Evolutionary conservation across 1,284 basidiomycete species (phyloP).

Genomic region (Termitomyces sp.): DNA sequence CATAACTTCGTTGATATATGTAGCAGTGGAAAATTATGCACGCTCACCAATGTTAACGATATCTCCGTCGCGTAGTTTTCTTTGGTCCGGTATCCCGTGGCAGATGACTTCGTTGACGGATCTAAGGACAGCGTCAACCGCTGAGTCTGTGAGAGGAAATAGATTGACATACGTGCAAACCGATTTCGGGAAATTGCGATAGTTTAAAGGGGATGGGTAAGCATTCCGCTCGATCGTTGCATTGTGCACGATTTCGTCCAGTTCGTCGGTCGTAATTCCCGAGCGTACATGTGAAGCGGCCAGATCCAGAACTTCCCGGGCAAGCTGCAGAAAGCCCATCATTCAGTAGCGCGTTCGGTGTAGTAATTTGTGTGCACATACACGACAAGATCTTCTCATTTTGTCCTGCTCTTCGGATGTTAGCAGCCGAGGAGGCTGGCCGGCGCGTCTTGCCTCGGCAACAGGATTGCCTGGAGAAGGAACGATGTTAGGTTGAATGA

Average conservation of each 20-base stretch:
- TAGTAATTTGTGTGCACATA: slow-evolving; percentile 30
- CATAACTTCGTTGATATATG: slow-evolving; percentile 7
- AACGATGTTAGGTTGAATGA: slow-evolving; percentile 11
- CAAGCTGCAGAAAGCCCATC: slow-evolving; percentile 50
- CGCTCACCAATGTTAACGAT: slow-evolving; percentile 84
- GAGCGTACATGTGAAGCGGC: slow-evolving; percentile 82
- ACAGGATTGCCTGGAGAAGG: slow-evolving; percentile 49
- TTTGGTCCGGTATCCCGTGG: slow-evolving; percentile 91
- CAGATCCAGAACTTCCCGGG: slow-evolving; percentile 87
- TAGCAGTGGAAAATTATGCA: background rate
- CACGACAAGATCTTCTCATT: slow-evolving; percentile 74
- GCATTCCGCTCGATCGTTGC: slow-evolving; percentile 88
- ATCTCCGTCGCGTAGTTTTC: slow-evolving; percentile 85
- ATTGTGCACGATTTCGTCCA: slow-evolving; percentile 94
- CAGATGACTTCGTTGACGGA: slow-evolving; percentile 97
- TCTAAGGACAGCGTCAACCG: slow-evolving; percentile 30
- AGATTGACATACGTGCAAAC: slow-evolving; percentile 81
- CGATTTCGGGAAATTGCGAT: slow-evolving; percentile 91
- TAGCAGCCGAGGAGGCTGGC: slow-evolving; percentile 64
- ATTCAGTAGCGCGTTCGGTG: background rate
- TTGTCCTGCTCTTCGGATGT: slow-evolving; percentile 67
- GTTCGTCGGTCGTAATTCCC: slow-evolving; percentile 92
- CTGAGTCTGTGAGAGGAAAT: background rate
- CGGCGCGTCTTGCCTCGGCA: slow-evolving; percentile 51
- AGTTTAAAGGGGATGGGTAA: slow-evolving; percentile 94